Conservation (phyloP, 139 green algal species). For the Pseudopediastrum boryanum region DNA sequence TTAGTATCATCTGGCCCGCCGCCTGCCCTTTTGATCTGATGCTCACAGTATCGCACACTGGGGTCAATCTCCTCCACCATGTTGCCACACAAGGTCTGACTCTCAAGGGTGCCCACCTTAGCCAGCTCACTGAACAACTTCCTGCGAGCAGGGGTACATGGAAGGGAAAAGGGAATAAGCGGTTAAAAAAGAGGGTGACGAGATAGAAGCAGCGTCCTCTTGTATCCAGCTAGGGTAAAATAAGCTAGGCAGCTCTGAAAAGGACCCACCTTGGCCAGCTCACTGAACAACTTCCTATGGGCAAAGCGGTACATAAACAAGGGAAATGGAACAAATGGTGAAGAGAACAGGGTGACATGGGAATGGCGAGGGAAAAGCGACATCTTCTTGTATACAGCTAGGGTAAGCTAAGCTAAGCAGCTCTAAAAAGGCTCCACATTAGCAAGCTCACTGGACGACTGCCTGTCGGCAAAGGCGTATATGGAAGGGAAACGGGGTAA, state of each 20-base stretch:
- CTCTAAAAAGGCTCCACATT: slow-evolving; percentile 76
- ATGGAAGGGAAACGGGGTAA: neutral
- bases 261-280: slow-evolving; percentile 76
- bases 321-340: neutral
- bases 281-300: slow-evolving; percentile 74
- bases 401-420: too few relatives aligned
- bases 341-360: neutral
- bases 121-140: slow-evolving; percentile 79
- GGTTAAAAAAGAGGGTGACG: neutral
- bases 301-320: neutral
- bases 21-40: slow-evolving; percentile 71
- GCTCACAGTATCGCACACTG: slow-evolving; percentile 83
- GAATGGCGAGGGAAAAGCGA: too few relatives aligned
- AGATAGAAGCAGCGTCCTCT: too few relatives aligned
- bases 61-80: slow-evolving; percentile 88
- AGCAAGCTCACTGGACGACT: slow-evolving; percentile 78
- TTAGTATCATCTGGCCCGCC: slow-evolving; percentile 31
- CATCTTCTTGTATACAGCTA: too few relatives aligned
- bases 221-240: too few relatives aligned
- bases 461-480: slow-evolving; percentile 54
- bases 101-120: slow-evolving; percentile 74
- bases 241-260: too few relatives aligned
- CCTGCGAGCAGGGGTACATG: slow-evolving; percentile 47
- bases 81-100: slow-evolving; percentile 69
- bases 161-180: neutral